These are phyloP conservation scores for Haematococcus lacustris DNA, from an alignment of 139 green algal genomes.

Conservation along the genomic window DNA sequence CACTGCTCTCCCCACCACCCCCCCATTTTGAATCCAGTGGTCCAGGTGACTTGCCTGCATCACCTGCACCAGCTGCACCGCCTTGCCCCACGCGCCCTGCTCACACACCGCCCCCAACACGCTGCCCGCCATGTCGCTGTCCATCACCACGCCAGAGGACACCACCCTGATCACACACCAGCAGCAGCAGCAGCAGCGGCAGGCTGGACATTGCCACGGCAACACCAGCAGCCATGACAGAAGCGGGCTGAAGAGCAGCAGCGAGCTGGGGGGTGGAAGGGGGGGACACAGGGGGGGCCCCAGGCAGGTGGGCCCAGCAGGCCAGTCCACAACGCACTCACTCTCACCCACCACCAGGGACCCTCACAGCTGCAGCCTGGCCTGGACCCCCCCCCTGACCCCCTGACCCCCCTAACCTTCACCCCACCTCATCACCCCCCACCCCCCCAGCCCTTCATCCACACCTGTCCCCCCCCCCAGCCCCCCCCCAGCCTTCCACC, in stretches of 20 bases:
- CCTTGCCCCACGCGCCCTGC: conserved; percentile 18
- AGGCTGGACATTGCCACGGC: background rate
- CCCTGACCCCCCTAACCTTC: background rate
- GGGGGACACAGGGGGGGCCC: background rate
- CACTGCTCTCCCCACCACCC: background rate
- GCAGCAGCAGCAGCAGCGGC: background rate
- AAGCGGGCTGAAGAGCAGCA: background rate
- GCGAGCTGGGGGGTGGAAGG: background rate
- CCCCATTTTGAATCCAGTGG: too few relatives aligned
- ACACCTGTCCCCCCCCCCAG: background rate
- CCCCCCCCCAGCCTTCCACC: background rate
- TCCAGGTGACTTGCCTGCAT: conserved; percentile 10
- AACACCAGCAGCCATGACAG: background rate
- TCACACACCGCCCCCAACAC: conserved; percentile 14
- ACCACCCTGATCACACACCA: conserved; percentile 1
- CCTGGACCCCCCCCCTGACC: background rate
- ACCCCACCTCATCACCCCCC: background rate
- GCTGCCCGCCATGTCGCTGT: conserved; percentile 11
- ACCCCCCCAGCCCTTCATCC: background rate
- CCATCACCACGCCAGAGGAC: background rate
- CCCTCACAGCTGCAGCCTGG: background rate
- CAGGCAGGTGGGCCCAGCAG: background rate
- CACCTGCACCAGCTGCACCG: conserved; percentile 23
- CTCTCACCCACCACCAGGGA: background rate
- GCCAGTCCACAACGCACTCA: background rate